These are phyloP conservation scores for Linderniella brevidens DNA, from an alignment of 257 asterid genomes.

Conservation along the genomic window DNA sequence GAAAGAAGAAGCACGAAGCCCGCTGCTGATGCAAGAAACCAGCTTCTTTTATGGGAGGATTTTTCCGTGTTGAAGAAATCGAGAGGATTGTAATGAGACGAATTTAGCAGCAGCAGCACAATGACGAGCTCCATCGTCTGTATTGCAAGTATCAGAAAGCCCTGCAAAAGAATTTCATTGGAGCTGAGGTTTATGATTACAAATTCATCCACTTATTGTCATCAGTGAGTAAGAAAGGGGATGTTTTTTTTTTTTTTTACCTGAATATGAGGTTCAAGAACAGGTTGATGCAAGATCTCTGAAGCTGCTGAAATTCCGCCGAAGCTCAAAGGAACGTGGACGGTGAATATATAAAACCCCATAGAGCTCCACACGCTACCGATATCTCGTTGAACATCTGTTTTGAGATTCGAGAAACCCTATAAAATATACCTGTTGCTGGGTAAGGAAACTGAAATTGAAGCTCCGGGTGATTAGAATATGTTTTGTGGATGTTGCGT, in stretches of 20 bases:
- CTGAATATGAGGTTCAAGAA: constrained; percentile 44
- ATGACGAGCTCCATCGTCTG: constrained; percentile 46
- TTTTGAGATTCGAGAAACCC: constrained; percentile 64
- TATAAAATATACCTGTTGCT: constrained; percentile 6
- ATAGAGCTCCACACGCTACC: constrained; percentile 55
- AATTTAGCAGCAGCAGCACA: constrained; percentile 39
- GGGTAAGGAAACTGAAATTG: too few relatives aligned
- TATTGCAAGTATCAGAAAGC: constrained; percentile 31
- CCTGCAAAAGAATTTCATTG: constrained; percentile 26
- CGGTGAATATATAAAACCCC: constrained; percentile 59
- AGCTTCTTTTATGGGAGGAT: constrained; percentile 31
- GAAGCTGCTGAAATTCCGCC: constrained; percentile 64
- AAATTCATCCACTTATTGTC: not conserved
- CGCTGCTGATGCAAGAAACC: constrained; percentile 38
- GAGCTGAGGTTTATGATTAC: not conserved
- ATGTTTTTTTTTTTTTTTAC: constrained; percentile 16
- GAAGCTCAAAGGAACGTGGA: constrained; percentile 78
- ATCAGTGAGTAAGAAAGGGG: too few relatives aligned
- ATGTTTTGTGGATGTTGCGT: too few relatives aligned
- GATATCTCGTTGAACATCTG: constrained; percentile 29
- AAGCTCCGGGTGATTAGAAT: too few relatives aligned
- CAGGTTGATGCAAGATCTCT: constrained; percentile 36
- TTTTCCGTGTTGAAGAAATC: constrained; percentile 32
- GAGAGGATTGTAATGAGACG: constrained; percentile 28
- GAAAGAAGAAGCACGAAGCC: constrained; percentile 47